Conservation (phyloP, 169 alveolate species). For the Eimeria sp. region DNA sequence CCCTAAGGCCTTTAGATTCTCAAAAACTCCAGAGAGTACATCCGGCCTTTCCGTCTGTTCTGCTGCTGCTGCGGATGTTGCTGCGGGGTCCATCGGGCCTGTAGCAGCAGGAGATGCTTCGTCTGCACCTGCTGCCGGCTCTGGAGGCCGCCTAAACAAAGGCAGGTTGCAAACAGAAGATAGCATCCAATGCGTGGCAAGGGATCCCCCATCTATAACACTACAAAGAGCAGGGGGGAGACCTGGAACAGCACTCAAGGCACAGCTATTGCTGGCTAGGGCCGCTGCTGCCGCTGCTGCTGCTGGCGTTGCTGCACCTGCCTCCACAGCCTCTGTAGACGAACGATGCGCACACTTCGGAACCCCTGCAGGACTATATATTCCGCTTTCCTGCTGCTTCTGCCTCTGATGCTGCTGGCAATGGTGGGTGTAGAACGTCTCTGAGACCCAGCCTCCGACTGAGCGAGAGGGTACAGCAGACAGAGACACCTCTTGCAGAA, state of each 20-base stretch:
- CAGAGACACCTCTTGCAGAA: constrained; percentile 18
- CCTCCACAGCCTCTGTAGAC: neutral
- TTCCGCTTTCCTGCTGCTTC: neutral
- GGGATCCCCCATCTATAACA: neutral
- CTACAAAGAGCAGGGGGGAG: constrained; percentile 36
- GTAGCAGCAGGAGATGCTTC: neutral
- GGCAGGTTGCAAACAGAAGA: constrained; percentile 30
- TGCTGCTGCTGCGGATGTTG: constrained; percentile 25
- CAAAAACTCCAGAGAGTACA: neutral
- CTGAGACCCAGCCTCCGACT: constrained; percentile 24
- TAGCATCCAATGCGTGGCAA: neutral
- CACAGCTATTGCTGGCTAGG: constrained; percentile 25
- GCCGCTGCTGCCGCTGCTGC: constrained; percentile 23
- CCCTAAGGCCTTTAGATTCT: neutral
- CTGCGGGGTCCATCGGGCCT: neutral
- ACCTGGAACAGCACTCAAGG: constrained; percentile 13
- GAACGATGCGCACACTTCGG: neutral
- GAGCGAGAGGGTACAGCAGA: constrained; percentile 26
- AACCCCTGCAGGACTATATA: neutral
- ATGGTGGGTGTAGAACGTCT: neutral
- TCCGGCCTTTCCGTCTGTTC: neutral
- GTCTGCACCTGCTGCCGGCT: neutral
- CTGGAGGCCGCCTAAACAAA: neutral
- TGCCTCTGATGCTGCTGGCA: neutral
- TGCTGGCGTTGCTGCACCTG: neutral